These are phyloP conservation scores for Geotrichum klebahnii DNA, from an alignment of 1,139 yeast species.

Conservation along the genomic window DNA sequence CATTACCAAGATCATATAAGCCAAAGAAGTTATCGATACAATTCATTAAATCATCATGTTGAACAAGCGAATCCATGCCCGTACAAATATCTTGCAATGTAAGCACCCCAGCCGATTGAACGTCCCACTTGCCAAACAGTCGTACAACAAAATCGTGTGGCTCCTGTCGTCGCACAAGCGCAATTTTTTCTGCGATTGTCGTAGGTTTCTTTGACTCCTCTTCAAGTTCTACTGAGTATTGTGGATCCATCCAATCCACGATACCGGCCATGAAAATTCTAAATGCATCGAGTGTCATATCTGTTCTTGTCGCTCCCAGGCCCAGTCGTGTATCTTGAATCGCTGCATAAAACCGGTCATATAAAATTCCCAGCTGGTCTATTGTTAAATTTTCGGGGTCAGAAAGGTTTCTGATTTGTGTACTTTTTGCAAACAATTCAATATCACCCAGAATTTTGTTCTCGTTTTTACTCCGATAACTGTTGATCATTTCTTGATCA, in stretches of 20 bases:
- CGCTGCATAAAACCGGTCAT: constrained; percentile 79
- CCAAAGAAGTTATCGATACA: constrained; percentile 74
- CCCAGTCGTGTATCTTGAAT: constrained; percentile 72
- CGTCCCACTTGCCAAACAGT: constrained; percentile 69
- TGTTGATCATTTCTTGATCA: constrained; percentile 67
- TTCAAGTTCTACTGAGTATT: constrained; percentile 20
- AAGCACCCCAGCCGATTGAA: constrained; percentile 51
- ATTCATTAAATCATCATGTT: constrained; percentile 73
- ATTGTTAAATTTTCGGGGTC: constrained; percentile 58
- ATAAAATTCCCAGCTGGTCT: constrained; percentile 62
- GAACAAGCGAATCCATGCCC: constrained; percentile 68
- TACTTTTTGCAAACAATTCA: constrained; percentile 84
- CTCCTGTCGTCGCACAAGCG: constrained; percentile 21
- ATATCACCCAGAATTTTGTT: constrained; percentile 78
- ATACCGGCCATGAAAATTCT: constrained; percentile 70
- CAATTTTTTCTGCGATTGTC: constrained; percentile 11
- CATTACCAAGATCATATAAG: constrained; percentile 64
- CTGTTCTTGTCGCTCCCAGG: constrained; percentile 50
- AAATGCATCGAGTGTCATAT: constrained; percentile 72
- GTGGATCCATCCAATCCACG: constrained; percentile 63
- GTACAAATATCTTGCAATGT: constrained; percentile 64
- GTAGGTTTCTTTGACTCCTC: no score
- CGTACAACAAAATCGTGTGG: constrained; percentile 54
- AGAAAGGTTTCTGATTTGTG: constrained; percentile 82
- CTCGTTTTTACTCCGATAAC: constrained; percentile 67